Base-by-base conservation (phyloP, 306 rosid species). In the Acmispon strigosus region DNA sequence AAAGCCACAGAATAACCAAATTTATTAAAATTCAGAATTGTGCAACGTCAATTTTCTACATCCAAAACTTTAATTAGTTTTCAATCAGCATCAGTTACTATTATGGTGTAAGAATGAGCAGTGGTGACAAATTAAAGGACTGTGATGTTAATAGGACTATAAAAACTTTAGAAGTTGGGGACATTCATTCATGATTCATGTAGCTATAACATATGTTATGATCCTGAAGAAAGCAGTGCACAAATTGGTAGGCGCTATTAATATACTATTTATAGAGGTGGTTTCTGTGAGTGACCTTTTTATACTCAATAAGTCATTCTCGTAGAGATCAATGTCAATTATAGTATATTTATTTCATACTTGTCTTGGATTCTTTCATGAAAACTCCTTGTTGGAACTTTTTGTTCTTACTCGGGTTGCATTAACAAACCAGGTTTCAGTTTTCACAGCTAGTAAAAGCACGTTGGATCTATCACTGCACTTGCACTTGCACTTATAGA, bases 71-170 rank as follows among this genome's bases (percentile, higher is more conserved):
- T 17, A 57, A 57, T 47, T 66, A 64, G 79, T 69, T 61, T 58
- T 72, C 85, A 77, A 86, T 86, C 91, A 70, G 80, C 80, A 69
- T 85, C 88, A 66, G 82, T 79, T 79, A 82, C 84, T 84, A 82
- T 84, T 80, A 57, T 72, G 71, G 86, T 53, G 78, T 39, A 68
- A 78, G 84, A 82, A 86, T 69, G 59, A 69, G 69, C 85, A 77
- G 86, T 67, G 80, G 78, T 39, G 32, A 27, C 32, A 27, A 27
- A 27, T 78, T 75, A 79, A 79, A 74, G 89, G 87, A 15, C 37
- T 65, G 49, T 84, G 93, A 84, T 79, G 89, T 87, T 87, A 90
- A 82, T 76, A 82, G 88, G 89, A 81, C 87, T 85, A 62, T 36
- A 9, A 39, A 11, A 36, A 39, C 3, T 73, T 61, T 72, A 18